Conservation (phyloP, 163 green algal genomes). For the Scenedesmus sp. region DNA sequence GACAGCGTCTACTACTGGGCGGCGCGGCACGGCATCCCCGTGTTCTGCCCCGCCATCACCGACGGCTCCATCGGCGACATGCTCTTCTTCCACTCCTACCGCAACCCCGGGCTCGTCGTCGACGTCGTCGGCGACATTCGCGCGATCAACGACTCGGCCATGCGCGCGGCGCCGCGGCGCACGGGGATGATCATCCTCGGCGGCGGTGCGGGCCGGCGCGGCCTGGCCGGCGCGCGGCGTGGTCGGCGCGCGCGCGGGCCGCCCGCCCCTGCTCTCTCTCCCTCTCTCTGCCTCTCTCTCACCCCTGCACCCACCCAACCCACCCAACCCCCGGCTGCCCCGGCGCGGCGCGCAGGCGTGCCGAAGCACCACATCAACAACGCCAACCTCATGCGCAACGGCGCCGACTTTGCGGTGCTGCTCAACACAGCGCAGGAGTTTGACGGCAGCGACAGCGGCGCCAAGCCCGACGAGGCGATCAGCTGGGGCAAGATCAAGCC, state of each 20-base stretch:
- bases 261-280: no score
- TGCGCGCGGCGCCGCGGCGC: conserved; percentile 80
- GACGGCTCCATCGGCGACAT: conserved; percentile 99
- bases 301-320: no score
- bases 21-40: conserved; percentile 89
- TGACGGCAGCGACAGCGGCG: conserved; percentile 94
- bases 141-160: conserved; percentile 93
- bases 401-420: conserved; percentile 96
- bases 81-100: conserved; percentile 98
- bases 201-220: conserved; percentile 63
- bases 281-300: no score
- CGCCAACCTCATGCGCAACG: conserved; percentile 99
- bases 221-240: neutral
- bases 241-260: neutral
- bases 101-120: conserved; percentile 81
- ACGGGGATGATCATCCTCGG: conserved; percentile 93
- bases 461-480: conserved; percentile 94
- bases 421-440: conserved; percentile 98
- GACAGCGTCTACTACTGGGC: conserved; percentile 96
- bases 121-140: conserved; percentile 95
- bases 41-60: conserved; percentile 97
- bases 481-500: conserved; percentile 97
- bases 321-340: no score
- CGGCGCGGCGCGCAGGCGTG: conserved; percentile 83
- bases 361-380: conserved; percentile 99